Evolutionary conservation across 331 rosid species (phyloP).

Genomic region (Pyrus hybrid): DNA sequence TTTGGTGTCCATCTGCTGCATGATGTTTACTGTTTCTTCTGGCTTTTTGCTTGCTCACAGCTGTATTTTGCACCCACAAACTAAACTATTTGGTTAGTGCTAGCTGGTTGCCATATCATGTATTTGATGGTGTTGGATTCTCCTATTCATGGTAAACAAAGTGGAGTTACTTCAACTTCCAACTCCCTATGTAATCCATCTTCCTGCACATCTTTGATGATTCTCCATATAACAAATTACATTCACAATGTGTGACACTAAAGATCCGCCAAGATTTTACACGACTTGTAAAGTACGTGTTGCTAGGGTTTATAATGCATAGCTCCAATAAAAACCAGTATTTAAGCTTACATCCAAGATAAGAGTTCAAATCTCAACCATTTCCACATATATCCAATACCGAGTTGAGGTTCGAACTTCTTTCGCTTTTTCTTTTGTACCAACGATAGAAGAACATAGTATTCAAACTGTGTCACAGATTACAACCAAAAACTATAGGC

Average conservation of each 20-base stretch:
- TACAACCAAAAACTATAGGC: no score
- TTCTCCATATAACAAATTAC: not conserved
- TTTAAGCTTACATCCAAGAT: not conserved
- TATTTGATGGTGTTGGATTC: not conserved
- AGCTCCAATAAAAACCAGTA: not conserved
- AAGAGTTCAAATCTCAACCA: not conserved
- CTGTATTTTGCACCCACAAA: slow-evolving; percentile 6
- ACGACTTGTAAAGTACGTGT: not conserved
- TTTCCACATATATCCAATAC: no score
- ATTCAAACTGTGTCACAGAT: no score
- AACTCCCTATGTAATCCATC: no score
- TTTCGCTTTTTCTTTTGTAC: no score
- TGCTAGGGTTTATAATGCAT: not conserved
- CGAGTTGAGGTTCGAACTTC: no score
- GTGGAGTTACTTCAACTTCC: not conserved
- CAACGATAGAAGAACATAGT: no score
- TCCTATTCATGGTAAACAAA: not conserved
- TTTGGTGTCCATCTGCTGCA: not conserved
- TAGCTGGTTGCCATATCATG: slow-evolving; percentile 5
- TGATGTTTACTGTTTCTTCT: not conserved
- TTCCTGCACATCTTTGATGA: not conserved
- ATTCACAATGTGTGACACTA: not conserved
- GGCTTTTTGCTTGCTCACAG: slow-evolving; percentile 5
- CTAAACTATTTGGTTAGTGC: not conserved
- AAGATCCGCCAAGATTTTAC: not conserved